Evolutionary conservation across 2,329 filamentous ascomycete genomes (phyloP), one percentile per base, ranked within the genome.

Genomic region (Pseudogymnoascus sp.): DNA sequence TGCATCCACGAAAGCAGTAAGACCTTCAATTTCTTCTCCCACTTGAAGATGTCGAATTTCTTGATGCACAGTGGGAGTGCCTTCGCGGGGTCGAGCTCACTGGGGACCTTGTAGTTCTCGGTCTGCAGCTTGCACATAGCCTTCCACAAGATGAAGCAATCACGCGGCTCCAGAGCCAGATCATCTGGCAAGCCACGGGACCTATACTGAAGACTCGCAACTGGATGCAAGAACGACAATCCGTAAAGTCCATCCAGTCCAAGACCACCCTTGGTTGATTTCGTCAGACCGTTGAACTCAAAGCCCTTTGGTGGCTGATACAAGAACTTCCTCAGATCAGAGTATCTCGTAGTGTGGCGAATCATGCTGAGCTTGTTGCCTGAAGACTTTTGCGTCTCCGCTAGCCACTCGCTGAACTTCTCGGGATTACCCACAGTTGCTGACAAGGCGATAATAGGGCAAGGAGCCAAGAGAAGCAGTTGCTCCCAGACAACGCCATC

Each of bases 401-500:
- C 76, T 0, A 93, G 78, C 89, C 89, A 92, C 29, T 80, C 77
- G 61, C 78, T 82, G 74, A 93, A 91, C 67, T 88, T 83, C 1
- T 81, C 72, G 0, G 88, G 88, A 65, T 92, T 92, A 3, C 89
- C 89, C 12, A 93, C 86, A 0, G 90, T 93, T 1, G 89, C 90
- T 1, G 89, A 92, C 1, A 93, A 79, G 0, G 89, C 89, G 65
- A 92, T 88, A 59, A 93, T 89, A 0, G 88, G 89, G 66, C 88
- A 92, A 1, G 88, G 88, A 0, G 88, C 83, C 64, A 91, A 79
- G 1, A 92, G 79, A 1, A 92, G 76, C 3, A 93, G 78, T 69
- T 92, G 89, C 68, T 93, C 89, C 89, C 88, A 93, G 2, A 92
- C 79, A 1, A 91, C 76, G 60, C 89, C 89, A 66, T 92, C 89